Base-by-base conservation (phyloP, 352 stramenopile genomes). In the Hyaloperonospora arabidopsidis region DNA sequence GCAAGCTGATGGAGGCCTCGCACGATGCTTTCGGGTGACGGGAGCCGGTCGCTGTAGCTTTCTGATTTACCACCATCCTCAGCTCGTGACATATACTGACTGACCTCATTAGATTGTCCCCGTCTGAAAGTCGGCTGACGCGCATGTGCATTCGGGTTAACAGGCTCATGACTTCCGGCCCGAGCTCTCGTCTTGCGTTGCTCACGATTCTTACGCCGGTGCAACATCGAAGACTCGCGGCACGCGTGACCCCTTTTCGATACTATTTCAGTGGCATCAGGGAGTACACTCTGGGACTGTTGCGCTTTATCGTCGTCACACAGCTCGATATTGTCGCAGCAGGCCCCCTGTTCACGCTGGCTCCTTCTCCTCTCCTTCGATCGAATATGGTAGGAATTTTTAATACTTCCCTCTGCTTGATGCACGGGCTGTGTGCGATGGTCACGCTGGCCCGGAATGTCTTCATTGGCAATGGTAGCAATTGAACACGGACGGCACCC, bases 391-490 rank as follows among this genome's bases (percentile, higher is more conserved):
- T 57, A 28, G 7, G 22, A 36, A 48, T 45, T 59, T 53, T 48
- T 36, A 28, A 39, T 54, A 36, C 32, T 58, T 50, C 40, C 34
- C 8, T 65, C 55, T 5, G 47, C 51, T 47, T 59, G 59, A 57
- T 52, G 54, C 28, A 59, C 49, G 12, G 59, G 62, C 40, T 52
- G 62, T 40, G 43, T 14, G 17, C 49, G 46, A 48, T 66, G 45
- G 18, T 72, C 59, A 25, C 19, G 54, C 13, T 66, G 59, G 28
- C 60, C 52, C 39, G 64, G 55, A 11, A 68, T 67, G 25, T 72
- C 60, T 48, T 66, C 59, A 14, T 68, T 66, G n/a, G 44, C 29
- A 40, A 72, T 72, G 10, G 64, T 72, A 56, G 47, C 48, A 50
- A 72, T 18, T 0, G 55, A 68, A 21, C 45, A 45, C 10, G 32